These are phyloP conservation scores for Wallacemonas sp. DNA, from an alignment of 208 protist genomes.

Conservation along the genomic window DNA sequence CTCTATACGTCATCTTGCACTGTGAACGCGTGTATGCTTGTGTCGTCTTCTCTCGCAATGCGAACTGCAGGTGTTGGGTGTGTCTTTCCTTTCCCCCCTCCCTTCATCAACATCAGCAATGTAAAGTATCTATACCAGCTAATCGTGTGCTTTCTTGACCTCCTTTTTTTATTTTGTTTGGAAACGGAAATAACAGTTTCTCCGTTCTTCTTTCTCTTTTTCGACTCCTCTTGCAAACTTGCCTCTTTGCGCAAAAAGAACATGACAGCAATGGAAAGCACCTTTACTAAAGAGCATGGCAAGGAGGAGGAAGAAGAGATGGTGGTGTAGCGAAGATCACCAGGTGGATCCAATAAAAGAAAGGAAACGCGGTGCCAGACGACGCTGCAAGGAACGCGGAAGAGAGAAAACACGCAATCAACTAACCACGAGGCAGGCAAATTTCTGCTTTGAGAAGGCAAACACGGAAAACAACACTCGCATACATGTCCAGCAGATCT, in stretches of 20 bases:
- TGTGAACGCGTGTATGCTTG: no score
- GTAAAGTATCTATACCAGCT: slow-evolving; percentile 14
- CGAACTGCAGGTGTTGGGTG: neutral
- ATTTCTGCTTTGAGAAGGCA: no score
- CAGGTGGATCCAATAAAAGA: no score
- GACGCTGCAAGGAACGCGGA: neutral
- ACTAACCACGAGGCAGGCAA: no score
- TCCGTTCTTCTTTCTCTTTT: neutral
- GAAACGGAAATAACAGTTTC: neutral
- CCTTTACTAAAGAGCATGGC: neutral
- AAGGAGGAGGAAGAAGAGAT: neutral
- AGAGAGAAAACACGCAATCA: no score
- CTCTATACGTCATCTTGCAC: no score
- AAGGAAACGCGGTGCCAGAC: neutral
- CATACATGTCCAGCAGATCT: no score
- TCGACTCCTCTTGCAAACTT: neutral
- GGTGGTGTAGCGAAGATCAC: neutral
- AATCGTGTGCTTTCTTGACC: neutral
- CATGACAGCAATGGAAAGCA: neutral
- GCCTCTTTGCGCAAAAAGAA: slow-evolving; percentile 3
- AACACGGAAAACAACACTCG: no score
- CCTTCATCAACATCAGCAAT: no score
- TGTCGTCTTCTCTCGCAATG: neutral
- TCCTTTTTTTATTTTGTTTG: slow-evolving; percentile 7
- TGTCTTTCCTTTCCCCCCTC: neutral